These are phyloP conservation scores for Verticillium nubilum DNA, from an alignment of 2,329 filamentous ascomycete genomes.

Conservation along the genomic window DNA sequence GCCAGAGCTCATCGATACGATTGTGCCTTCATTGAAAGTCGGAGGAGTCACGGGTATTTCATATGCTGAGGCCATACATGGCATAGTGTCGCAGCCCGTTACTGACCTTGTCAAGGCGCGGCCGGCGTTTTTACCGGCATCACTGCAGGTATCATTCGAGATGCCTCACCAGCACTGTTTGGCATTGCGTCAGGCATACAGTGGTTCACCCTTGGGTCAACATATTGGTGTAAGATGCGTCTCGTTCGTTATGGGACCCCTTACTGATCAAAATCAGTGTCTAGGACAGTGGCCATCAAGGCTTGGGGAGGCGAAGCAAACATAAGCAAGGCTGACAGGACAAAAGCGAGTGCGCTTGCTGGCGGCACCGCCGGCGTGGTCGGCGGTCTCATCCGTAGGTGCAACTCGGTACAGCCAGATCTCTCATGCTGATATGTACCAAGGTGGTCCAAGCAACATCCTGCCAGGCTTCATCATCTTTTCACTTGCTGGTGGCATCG, in stretches of 20 bases:
- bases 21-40: slow-evolving; percentile 50
- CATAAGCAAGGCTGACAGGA: slow-evolving; percentile 52
- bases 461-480: slow-evolving; percentile 46
- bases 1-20: slow-evolving; percentile 36
- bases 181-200: slow-evolving; percentile 69
- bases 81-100: background rate
- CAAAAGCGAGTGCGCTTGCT: slow-evolving; percentile 63
- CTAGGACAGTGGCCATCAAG: slow-evolving; percentile 40
- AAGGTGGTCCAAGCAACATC: slow-evolving; percentile 48
- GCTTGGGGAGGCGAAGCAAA: slow-evolving; percentile 45
- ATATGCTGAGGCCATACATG: slow-evolving; percentile 49
- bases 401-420: background rate
- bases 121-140: slow-evolving; percentile 61
- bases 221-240: slow-evolving; percentile 62
- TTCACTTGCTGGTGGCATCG: slow-evolving; percentile 33
- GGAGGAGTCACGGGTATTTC: slow-evolving; percentile 52
- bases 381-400: slow-evolving; percentile 49
- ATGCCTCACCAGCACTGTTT: slow-evolving; percentile 63
- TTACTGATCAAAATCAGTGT: slow-evolving; percentile 30
- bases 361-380: slow-evolving; percentile 63
- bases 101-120: slow-evolving; percentile 38
- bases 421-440: slow-evolving; percentile 6
- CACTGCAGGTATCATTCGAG: slow-evolving; percentile 65
- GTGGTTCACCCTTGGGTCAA: slow-evolving; percentile 73
- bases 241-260: background rate